Evolutionary conservation across 176 grass and related monocot species (phyloP).

Genomic region (Carex pumila): DNA sequence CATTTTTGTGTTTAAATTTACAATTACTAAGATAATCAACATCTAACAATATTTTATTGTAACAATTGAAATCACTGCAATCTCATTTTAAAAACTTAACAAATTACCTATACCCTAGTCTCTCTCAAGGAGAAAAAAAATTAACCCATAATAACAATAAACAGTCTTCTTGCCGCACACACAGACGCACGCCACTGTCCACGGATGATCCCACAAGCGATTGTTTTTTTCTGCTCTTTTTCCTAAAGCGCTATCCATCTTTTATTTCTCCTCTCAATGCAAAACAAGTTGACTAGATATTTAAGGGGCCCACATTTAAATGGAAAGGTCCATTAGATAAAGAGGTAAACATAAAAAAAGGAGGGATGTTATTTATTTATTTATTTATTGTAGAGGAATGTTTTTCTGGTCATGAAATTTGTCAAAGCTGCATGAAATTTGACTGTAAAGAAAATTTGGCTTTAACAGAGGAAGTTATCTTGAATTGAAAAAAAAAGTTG

Average conservation of each 20-base stretch:
- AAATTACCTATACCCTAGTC: too few species aligned
- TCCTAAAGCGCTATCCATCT: not conserved
- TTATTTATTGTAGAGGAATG: not conserved
- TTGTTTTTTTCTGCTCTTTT: not conserved
- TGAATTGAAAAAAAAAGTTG: too few species aligned
- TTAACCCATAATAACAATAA: not conserved
- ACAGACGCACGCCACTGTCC: not conserved
- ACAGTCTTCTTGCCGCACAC: not conserved
- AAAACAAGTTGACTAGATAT: conserved; percentile 5
- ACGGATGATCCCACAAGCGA: not conserved
- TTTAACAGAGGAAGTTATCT: not conserved
- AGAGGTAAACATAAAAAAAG: not conserved
- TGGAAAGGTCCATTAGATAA: not conserved
- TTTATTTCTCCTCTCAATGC: conserved; percentile 16
- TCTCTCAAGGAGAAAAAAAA: not conserved
- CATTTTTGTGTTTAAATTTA: too few species aligned
- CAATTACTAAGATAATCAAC: too few species aligned
- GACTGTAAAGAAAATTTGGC: not conserved
- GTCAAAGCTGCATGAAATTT: too few species aligned
- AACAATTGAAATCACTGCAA: too few species aligned
- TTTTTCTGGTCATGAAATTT: not conserved
- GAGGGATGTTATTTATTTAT: not conserved
- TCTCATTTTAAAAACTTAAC: too few species aligned
- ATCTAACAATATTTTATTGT: too few species aligned
- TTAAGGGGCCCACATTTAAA: conserved; percentile 6